Evolutionary conservation across 164 flowering plant species (phyloP).

Genomic region (Macadamia integrifolia): DNA sequence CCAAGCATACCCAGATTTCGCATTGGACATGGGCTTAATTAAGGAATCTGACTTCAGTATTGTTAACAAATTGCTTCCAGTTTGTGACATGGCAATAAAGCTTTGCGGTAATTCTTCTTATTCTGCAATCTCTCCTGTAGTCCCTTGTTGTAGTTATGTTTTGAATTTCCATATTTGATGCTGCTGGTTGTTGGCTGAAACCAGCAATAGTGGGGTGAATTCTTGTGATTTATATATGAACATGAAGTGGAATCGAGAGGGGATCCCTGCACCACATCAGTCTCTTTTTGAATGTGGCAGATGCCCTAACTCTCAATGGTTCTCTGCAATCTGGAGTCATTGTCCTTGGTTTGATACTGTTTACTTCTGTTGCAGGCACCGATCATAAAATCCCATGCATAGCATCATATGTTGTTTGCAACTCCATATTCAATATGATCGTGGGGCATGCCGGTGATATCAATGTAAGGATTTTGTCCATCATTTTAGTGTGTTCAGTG

Average conservation of each 20-base stretch:
- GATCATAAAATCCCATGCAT: slow-evolving; percentile 52
- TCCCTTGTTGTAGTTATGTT: neutral
- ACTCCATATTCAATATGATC: slow-evolving; percentile 46
- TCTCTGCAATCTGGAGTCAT: neutral
- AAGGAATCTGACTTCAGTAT: slow-evolving; percentile 28
- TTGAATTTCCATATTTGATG: neutral
- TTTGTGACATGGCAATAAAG: slow-evolving; percentile 46
- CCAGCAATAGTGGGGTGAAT: neutral
- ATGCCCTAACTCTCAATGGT: neutral
- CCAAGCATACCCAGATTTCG: slow-evolving; percentile 60
- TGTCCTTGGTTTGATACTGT: neutral
- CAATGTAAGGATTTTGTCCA: slow-evolving; percentile 39
- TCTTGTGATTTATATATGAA: neutral
- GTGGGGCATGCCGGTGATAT: slow-evolving; percentile 36
- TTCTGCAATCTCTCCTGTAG: neutral
- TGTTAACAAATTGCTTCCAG: slow-evolving; percentile 38
- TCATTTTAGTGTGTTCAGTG: too few relatives aligned
- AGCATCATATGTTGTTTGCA: slow-evolving; percentile 52
- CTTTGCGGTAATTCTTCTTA: slow-evolving; percentile 46
- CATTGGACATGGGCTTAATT: slow-evolving; percentile 63
- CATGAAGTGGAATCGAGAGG: neutral
- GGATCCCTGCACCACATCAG: too few relatives aligned
- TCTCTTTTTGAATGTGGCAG: too few relatives aligned
- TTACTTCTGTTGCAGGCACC: slow-evolving; percentile 36
- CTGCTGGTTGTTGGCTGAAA: neutral